Percentiles rank a stretch among this genome's conserved stretches.
Conservation (phyloP, 768 basidiomycete genomes). For the Suillus lakei region DNA sequence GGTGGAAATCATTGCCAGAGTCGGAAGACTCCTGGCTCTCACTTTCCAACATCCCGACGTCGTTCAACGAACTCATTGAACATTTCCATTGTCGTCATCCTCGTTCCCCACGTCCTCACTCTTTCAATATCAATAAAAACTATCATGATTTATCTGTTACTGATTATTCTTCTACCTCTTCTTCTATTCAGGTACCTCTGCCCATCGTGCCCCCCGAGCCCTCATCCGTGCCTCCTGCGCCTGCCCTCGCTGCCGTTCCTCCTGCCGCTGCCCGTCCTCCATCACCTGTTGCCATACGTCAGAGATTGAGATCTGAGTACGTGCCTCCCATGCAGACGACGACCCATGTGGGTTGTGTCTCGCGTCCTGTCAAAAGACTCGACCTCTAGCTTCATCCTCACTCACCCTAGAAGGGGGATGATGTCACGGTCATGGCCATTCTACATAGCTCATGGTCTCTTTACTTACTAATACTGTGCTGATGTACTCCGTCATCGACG, state of each 20-base stretch:
- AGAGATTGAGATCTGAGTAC: conserved; percentile 20
- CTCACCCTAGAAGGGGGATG: conserved; percentile 16
- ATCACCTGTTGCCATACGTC: conserved; percentile 9
- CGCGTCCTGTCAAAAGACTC: conserved; percentile 16
- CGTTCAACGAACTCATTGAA: conserved; percentile 6
- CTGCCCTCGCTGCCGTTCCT: conserved; percentile 1
- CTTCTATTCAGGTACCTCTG: neutral
- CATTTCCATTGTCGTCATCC: conserved; percentile 2
- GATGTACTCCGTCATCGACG: too few relatives aligned
- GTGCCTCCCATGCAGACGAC: conserved; percentile 26
- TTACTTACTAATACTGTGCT: too few relatives aligned
- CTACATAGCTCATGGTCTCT: neutral
- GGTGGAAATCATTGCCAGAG: conserved; percentile 20
- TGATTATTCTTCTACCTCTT: neutral
- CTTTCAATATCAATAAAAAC: neutral
- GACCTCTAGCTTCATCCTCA: neutral
- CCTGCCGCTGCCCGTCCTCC: conserved; percentile 9
- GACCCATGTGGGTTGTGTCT: conserved; percentile 24
- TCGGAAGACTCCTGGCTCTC: conserved; percentile 13
- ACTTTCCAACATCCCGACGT: conserved; percentile 8
- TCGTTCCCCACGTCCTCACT: neutral
- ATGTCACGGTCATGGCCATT: neutral
- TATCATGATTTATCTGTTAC: neutral
- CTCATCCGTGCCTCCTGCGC: neutral
- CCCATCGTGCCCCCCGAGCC: neutral